These are phyloP conservation scores for Tolypocladium tundrense DNA, from an alignment of 2,329 filamentous ascomycete genomes.

Conservation along the genomic window DNA sequence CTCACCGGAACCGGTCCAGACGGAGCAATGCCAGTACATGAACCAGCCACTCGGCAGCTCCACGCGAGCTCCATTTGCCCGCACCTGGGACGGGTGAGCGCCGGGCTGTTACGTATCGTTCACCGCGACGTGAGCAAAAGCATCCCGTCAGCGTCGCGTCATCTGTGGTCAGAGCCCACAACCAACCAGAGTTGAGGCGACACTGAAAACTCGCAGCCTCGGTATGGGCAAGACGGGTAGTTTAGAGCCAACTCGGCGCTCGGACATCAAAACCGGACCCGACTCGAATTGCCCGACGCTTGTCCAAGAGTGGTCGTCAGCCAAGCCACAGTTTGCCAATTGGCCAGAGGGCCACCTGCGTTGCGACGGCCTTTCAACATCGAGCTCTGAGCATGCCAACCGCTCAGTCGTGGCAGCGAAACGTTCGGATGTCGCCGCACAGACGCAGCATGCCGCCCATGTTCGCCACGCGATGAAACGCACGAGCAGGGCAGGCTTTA, in stretches of 20 bases:
- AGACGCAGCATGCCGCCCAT: no score
- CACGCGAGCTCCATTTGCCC: not conserved
- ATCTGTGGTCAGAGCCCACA: not conserved
- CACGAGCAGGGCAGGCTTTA: no score
- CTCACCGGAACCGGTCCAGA: not conserved
- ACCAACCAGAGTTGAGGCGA: not conserved
- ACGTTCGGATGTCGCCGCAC: no score
- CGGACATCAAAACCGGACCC: not conserved
- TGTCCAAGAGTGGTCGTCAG: not conserved
- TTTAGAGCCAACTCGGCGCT: not conserved
- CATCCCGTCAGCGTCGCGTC: not conserved
- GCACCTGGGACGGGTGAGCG: not conserved
- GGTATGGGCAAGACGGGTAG: not conserved
- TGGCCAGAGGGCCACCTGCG: not conserved
- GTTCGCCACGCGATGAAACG: no score
- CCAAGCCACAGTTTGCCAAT: not conserved
- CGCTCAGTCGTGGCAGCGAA: no score
- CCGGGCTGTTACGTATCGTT: not conserved
- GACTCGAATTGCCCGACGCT: not conserved
- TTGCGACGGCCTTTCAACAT: no score
- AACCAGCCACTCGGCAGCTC: no score
- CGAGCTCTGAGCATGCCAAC: no score
- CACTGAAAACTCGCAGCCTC: not conserved
- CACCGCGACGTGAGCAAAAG: not conserved
- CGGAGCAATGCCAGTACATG: no score